These are phyloP conservation scores for Aspergillus brunneoviolaceus DNA, from an alignment of 2,329 filamentous ascomycete genomes.

Conservation along the genomic window DNA sequence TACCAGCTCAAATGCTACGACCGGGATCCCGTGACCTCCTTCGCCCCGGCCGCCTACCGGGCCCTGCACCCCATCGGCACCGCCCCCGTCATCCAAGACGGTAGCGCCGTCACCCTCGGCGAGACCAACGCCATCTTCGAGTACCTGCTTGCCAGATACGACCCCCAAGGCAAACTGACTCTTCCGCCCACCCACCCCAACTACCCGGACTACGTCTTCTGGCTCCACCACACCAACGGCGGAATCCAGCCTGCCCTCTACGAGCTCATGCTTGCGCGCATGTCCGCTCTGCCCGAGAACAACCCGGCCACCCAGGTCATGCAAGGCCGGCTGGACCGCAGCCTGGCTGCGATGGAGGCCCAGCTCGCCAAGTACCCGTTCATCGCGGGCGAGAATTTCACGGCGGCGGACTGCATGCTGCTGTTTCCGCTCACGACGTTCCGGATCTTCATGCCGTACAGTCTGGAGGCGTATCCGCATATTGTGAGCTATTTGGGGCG, in stretches of 20 bases:
- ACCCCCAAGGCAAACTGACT: slow-evolving; percentile 47
- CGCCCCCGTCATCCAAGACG: slow-evolving; percentile 62
- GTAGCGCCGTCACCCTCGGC: slow-evolving; percentile 51
- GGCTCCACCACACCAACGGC: slow-evolving; percentile 60
- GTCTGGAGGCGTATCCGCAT: slow-evolving; percentile 43
- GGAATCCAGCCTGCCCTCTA: slow-evolving; percentile 44
- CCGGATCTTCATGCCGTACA: slow-evolving; percentile 52
- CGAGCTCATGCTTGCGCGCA: slow-evolving; percentile 16
- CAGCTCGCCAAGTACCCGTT: slow-evolving; percentile 51
- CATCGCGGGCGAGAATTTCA: slow-evolving; percentile 63
- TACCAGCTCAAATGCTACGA: slow-evolving; percentile 53
- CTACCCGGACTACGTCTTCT: slow-evolving; percentile 64
- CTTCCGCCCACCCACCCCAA: slow-evolving; percentile 47
- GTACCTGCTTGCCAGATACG: slow-evolving; percentile 60
- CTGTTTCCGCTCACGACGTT: slow-evolving; percentile 62
- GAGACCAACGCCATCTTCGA: slow-evolving; percentile 62
- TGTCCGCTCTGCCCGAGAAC: too few relatives aligned
- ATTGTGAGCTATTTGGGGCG: slow-evolving; percentile 51
- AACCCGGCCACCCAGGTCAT: slow-evolving; percentile 24
- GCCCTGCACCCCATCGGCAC: slow-evolving; percentile 53
- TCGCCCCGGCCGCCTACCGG: slow-evolving; percentile 43
- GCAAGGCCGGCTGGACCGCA: slow-evolving; percentile 35
- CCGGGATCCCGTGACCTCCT: slow-evolving; percentile 42
- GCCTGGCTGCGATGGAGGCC: slow-evolving; percentile 50
- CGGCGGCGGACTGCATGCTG: slow-evolving; percentile 65